A percentile compares a stretch with the other conserved stretches of the same genome.
Evolutionary conservation across 75 land plant species (phyloP).

Genomic region (Azolla pinnata): DNA sequence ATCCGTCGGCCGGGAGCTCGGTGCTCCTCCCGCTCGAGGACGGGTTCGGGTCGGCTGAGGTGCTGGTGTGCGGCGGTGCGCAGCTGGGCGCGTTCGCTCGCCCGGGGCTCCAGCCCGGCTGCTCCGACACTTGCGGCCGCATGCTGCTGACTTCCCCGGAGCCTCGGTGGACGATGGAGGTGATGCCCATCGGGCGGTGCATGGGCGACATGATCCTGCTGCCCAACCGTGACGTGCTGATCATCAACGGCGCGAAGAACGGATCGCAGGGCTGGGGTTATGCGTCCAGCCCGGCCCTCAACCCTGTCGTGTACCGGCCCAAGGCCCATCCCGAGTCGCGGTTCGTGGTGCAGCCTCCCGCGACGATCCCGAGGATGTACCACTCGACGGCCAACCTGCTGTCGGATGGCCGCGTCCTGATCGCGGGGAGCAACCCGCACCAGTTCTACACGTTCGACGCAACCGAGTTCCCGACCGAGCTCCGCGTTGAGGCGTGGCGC

Average conservation of each 20-base stretch:
- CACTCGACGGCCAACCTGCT: slow-evolving; percentile 19
- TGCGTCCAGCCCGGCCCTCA: slow-evolving; percentile 8
- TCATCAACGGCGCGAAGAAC: slow-evolving; percentile 14
- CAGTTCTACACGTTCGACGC: slow-evolving; percentile 15
- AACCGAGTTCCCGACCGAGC: slow-evolving; percentile 17
- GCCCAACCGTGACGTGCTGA: slow-evolving; percentile 12
- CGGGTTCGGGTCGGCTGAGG: slow-evolving; percentile 6
- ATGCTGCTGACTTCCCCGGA: slow-evolving; percentile 33
- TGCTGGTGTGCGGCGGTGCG: slow-evolving; percentile 67
- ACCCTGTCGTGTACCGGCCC: slow-evolving; percentile 16
- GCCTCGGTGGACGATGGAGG: slow-evolving; percentile 55
- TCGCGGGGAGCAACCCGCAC: slow-evolving; percentile 25
- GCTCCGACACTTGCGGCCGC: slow-evolving; percentile 35
- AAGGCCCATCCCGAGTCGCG: neutral
- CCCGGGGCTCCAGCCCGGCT: neutral
- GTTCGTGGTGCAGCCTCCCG: slow-evolving; percentile 2
- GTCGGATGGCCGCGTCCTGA: slow-evolving; percentile 14
- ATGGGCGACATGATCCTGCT: slow-evolving; percentile 30
- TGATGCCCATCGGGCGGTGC: slow-evolving; percentile 39
- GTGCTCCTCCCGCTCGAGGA: slow-evolving; percentile 27
- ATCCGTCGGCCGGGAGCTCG: slow-evolving; percentile 29
- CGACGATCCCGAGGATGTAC: slow-evolving; percentile 22
- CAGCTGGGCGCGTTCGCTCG: slow-evolving; percentile 16
- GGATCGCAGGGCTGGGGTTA: slow-evolving; percentile 17
- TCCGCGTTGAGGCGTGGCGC: slow-evolving; percentile 17